Evolutionary conservation across 305 asterid genomes (phyloP), one percentile per base, ranked within the genome.

Genomic region (Fraxinus baroniana): DNA sequence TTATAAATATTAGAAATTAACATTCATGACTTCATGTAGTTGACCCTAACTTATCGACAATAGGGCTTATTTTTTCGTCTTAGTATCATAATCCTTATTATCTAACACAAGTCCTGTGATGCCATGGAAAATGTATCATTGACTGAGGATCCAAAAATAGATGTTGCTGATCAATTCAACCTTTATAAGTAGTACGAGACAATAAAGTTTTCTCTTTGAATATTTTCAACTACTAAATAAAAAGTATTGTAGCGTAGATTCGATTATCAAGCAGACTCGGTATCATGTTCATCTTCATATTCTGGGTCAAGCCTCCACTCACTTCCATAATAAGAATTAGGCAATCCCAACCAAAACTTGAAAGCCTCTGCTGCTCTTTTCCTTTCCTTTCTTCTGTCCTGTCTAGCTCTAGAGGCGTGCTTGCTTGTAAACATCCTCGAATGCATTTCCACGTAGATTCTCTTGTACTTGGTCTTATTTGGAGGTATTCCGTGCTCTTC

Each of bases 371-470:
- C 97, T 4, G 99, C 98, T 88, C 94, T 88, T 88, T 94, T 94
- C 89, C 94, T 93, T 24, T 94, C 99, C 83, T 68, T 88, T 79
- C 99, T 93, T 66, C 95, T 78, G 52, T 96, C 98, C 85, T 92
- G 97, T 74, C 99, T 87, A 52, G 99, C 97, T 87, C 89, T 87
- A 6, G 99, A 96, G 4, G 99, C 98, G 20, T 96, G 99, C 94
- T 96, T 96, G 78, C 99, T 96, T 2, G 99, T 92, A 89, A 94
- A 96, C 98, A 96, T 96, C 88, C 95, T 91, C n/a, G 98, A 93
- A 84, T 96, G 99, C 99, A 96, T 94, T 91, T 96, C 99, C 33
- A 96, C 98, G 7, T 92, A 94, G 60, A 96, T 96, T 86, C 97
- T 89, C 85, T 93, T 93, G 78, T 90, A 96, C 93, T 96, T 96